Percentiles rank a stretch among this genome's conserved stretches.
Evolutionary conservation across 2,329 filamentous ascomycete species (phyloP).

Genomic region (Aspergillus aculeatus): DNA sequence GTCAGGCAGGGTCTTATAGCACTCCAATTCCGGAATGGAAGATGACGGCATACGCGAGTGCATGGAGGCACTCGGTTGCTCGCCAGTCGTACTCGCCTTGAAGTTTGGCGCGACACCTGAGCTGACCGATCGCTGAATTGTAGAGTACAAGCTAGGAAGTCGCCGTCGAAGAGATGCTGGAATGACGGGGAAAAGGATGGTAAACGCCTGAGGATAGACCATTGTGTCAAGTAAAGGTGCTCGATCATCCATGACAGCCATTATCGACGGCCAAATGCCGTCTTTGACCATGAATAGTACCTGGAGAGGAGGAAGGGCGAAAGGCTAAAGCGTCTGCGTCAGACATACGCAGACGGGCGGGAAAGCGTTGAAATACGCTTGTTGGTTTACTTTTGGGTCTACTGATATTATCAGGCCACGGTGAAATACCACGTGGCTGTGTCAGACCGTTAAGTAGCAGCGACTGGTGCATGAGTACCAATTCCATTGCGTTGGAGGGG

Average conservation of each 20-base stretch:
- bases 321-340: not conserved
- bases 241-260: conserved; percentile 2
- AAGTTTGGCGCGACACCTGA: conserved; percentile 1
- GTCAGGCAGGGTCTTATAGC: not conserved
- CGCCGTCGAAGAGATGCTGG: conserved; percentile 31
- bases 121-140: conserved; percentile 9
- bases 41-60: not conserved
- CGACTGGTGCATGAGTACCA: not conserved
- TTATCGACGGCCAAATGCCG: not conserved
- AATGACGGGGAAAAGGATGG: conserved; percentile 20
- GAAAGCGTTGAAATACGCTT: not conserved
- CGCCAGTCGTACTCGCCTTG: not conserved
- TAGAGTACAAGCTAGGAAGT: conserved; percentile 25
- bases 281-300: not conserved
- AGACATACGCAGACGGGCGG: not conserved
- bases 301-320: not conserved
- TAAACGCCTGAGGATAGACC: conserved; percentile 20
- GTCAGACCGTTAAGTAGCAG: not conserved
- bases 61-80: not conserved
- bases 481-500: not conserved
- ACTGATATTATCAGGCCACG: not conserved
- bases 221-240: conserved; percentile 12
- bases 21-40: conserved; percentile 1
- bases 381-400: not conserved
- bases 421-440: not conserved